Evolutionary conservation across 805 yeast species (phyloP).

Genomic region (Yarrowia sp.): DNA sequence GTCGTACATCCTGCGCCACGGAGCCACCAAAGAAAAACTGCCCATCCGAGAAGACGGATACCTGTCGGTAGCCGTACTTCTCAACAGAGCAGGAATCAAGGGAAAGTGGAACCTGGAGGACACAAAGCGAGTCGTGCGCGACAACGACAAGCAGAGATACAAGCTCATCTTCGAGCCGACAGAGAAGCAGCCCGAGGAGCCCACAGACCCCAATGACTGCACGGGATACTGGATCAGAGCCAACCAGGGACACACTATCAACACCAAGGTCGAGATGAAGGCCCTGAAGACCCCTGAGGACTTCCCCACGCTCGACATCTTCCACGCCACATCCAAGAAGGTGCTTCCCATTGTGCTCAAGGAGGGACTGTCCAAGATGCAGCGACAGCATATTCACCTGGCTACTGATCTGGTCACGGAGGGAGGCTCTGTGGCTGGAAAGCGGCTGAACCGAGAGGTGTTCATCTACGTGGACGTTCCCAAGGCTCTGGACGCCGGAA

Average conservation of each 20-base stretch:
- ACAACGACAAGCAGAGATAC: constrained; percentile 72
- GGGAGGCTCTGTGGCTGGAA: constrained; percentile 62
- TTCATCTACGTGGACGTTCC: constrained; percentile 61
- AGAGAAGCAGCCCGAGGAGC: constrained; percentile 5
- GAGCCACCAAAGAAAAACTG: constrained; percentile 67
- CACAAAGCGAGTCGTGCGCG: constrained; percentile 56
- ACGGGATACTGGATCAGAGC: constrained; percentile 60
- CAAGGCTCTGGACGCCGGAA: constrained; percentile 46
- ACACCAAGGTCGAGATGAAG: constrained; percentile 43
- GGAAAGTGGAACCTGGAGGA: constrained; percentile 57
- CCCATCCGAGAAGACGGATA: constrained; percentile 67
- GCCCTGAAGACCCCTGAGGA: constrained; percentile 42
- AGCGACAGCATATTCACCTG: constrained; percentile 81
- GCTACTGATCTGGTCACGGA: constrained; percentile 57
- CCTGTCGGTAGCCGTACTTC: constrained; percentile 52
- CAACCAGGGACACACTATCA: constrained; percentile 85
- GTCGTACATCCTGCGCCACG: constrained; percentile 80
- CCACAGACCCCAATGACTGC: constrained; percentile 28
- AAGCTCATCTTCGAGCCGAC: constrained; percentile 39
- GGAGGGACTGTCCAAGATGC: constrained; percentile 66
- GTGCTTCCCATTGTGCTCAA: constrained; percentile 48
- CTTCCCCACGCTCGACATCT: constrained; percentile 61
- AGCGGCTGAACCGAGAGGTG: constrained; percentile 57
- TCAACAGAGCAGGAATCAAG: constrained; percentile 58
- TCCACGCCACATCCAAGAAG: constrained; percentile 66